These are phyloP conservation scores for Euclidium syriacum DNA, from an alignment of 345 rosid genomes.

Conservation along the genomic window DNA sequence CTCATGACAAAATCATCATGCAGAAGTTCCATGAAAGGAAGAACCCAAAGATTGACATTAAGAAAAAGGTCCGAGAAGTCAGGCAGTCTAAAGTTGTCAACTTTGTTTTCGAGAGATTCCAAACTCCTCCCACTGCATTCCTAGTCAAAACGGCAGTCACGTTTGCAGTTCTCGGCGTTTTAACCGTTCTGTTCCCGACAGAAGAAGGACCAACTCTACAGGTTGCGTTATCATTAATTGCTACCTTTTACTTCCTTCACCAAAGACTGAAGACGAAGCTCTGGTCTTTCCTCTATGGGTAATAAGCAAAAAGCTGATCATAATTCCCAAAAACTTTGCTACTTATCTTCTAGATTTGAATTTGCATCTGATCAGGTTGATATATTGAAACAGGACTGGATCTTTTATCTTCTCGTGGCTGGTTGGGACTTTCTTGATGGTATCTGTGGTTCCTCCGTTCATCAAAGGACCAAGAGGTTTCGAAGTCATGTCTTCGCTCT, in stretches of 20 bases:
- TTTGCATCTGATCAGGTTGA: neutral
- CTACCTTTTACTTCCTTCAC: slow-evolving; percentile 72
- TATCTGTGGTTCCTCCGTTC: slow-evolving; percentile 76
- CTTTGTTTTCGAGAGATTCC: slow-evolving; percentile 66
- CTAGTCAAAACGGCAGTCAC: slow-evolving; percentile 57
- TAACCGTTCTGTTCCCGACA: slow-evolving; percentile 82
- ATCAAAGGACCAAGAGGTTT: slow-evolving; percentile 79
- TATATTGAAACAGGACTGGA: slow-evolving; percentile 55
- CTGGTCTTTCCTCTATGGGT: slow-evolving; percentile 79
- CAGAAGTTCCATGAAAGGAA: slow-evolving; percentile 82
- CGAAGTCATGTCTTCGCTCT: slow-evolving; percentile 75
- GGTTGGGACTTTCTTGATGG: slow-evolving; percentile 94
- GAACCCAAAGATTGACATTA: slow-evolving; percentile 73
- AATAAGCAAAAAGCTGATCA: slow-evolving; percentile 1
- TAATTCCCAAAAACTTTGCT: neutral
- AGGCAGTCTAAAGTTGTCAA: slow-evolving; percentile 63
- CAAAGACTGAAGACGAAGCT: slow-evolving; percentile 69
- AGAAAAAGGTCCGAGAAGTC: slow-evolving; percentile 69
- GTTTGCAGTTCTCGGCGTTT: slow-evolving; percentile 65
- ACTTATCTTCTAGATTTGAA: neutral
- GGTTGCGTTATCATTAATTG: slow-evolving; percentile 67
- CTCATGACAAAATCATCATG: slow-evolving; percentile 90
- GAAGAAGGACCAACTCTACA: slow-evolving; percentile 97
- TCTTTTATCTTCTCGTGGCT: slow-evolving; percentile 82
- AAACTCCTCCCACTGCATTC: slow-evolving; percentile 58